Conservation (phyloP, 2,329 filamentous ascomycete genomes). For the Colletotrichum spaethianum region DNA sequence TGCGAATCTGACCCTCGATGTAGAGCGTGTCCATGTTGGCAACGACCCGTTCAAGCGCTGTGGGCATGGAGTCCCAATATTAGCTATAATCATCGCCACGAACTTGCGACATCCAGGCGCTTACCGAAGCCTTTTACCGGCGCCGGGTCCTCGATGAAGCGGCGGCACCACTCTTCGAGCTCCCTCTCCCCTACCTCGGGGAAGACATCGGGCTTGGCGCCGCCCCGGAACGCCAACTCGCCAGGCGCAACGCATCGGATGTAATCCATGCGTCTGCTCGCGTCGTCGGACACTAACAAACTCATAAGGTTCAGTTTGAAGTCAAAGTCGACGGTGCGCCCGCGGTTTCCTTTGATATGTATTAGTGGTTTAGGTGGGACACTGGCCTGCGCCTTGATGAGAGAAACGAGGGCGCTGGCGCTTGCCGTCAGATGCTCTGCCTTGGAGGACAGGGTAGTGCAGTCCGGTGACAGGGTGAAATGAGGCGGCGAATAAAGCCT, state of each 20-base stretch:
- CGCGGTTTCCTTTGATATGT: constrained; percentile 62
- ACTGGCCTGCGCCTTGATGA: constrained; percentile 64
- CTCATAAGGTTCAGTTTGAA: constrained; percentile 69
- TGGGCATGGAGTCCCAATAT: background rate
- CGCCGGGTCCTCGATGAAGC: constrained; percentile 61
- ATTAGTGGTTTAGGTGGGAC: constrained; percentile 70
- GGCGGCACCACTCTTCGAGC: constrained; percentile 65
- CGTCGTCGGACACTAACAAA: constrained; percentile 64
- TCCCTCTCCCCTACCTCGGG: constrained; percentile 60
- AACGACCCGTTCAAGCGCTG: constrained; percentile 63
- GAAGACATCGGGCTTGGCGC: constrained; percentile 56
- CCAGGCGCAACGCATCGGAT: constrained; percentile 64
- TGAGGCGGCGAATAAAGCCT: constrained; percentile 66
- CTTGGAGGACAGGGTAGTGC: constrained; percentile 61
- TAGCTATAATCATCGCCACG: background rate
- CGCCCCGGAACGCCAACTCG: constrained; percentile 66
- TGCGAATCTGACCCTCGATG: constrained; percentile 68
- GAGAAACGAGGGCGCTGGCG: constrained; percentile 58
- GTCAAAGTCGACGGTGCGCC: constrained; percentile 64
- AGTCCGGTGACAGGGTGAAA: constrained; percentile 66
- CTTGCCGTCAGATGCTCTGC: constrained; percentile 64
- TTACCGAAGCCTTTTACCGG: constrained; percentile 61
- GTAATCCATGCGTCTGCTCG: constrained; percentile 64
- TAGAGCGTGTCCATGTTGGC: constrained; percentile 69
- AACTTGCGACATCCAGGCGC: background rate